phyloP scores from a whole-genome alignment of 176 grass and related monocot species.

The Phoenix roebelenii region DNA sequence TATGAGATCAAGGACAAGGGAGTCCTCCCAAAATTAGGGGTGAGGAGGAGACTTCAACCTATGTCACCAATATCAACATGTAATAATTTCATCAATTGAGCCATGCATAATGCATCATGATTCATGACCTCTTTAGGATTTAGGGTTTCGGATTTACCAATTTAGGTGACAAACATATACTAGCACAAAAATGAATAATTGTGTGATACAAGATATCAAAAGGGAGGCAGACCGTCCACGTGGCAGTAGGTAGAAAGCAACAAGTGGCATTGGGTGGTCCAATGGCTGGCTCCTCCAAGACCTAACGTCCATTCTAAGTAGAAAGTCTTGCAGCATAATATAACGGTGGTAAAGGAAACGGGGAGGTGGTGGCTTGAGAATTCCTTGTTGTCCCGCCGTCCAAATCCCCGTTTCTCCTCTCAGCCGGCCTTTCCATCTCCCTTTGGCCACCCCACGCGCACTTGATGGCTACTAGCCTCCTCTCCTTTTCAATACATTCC shows the following conservation, averaged over 20 bases:
- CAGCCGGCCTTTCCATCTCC: background rate
- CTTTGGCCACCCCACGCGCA: conserved; percentile 15
- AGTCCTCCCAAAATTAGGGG: too few relatives aligned
- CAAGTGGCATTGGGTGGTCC: background rate
- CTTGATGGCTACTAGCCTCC: conserved; percentile 16
- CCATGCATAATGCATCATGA: too few relatives aligned
- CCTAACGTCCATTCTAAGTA: conserved; percentile 32
- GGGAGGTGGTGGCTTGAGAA: conserved; percentile 7
- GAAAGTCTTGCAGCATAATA: conserved; percentile 43
- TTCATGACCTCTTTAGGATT: background rate
- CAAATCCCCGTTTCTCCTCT: conserved; percentile 30
- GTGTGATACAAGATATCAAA: conserved; percentile 1
- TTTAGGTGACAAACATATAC: background rate
- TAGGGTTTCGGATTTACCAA: too few relatives aligned
- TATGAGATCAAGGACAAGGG: too few relatives aligned
- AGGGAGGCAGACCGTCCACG: background rate
- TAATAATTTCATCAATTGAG: too few relatives aligned
- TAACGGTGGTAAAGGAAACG: conserved; percentile 31
- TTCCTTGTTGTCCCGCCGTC: conserved; percentile 20
- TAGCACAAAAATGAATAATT: background rate
- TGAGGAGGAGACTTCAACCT: too few relatives aligned
- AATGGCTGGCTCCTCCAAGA: background rate
- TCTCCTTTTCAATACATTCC: background rate
- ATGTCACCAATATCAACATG: too few relatives aligned
- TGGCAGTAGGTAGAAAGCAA: background rate